Percentiles rank a stretch among this genome's conserved stretches.
Evolutionary conservation across 2,329 filamentous ascomycete genomes (phyloP).

Genomic region (Xylariaceae sp.): DNA sequence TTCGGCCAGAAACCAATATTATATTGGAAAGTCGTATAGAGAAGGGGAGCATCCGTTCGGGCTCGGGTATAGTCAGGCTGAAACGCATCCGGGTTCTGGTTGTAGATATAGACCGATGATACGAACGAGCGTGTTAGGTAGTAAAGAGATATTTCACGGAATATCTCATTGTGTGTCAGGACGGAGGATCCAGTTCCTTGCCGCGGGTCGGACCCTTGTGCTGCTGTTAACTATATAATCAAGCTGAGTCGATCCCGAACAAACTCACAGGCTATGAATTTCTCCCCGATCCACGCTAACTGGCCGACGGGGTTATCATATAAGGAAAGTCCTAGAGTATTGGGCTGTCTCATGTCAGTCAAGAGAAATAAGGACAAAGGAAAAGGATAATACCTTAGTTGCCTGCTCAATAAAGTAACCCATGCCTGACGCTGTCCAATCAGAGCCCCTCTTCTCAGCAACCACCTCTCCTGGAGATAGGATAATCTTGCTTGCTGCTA

Average conservation of each 20-base stretch:
- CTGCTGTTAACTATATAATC: constrained; percentile 1
- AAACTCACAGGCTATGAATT: constrained; percentile 13
- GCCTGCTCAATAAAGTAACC: constrained; percentile 5
- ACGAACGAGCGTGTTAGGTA: constrained; percentile 9
- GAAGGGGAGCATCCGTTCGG: constrained; percentile 17
- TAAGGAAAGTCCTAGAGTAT: constrained; percentile 13
- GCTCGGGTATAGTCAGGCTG: no score
- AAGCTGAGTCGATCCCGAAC: not conserved
- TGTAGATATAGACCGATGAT: constrained; percentile 11
- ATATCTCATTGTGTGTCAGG: constrained; percentile 11
- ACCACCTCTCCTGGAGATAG: constrained; percentile 3
- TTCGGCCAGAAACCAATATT: constrained; percentile 20
- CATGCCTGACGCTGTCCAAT: constrained; percentile 4
- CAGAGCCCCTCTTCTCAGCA: not conserved
- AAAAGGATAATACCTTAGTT: constrained; percentile 6
- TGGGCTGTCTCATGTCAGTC: not conserved
- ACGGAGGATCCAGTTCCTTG: constrained; percentile 10
- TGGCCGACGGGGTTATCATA: constrained; percentile 17
- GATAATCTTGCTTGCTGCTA: constrained; percentile 12
- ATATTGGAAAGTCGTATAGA: constrained; percentile 14
- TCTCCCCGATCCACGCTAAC: constrained; percentile 14
- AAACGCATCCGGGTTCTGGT: constrained; percentile 11
- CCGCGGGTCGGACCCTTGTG: constrained; percentile 16
- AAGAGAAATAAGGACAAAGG: not conserved
- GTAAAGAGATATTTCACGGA: constrained; percentile 10